Conservation (phyloP, 139 green algal species). For the Coccomyxa sp. region DNA sequence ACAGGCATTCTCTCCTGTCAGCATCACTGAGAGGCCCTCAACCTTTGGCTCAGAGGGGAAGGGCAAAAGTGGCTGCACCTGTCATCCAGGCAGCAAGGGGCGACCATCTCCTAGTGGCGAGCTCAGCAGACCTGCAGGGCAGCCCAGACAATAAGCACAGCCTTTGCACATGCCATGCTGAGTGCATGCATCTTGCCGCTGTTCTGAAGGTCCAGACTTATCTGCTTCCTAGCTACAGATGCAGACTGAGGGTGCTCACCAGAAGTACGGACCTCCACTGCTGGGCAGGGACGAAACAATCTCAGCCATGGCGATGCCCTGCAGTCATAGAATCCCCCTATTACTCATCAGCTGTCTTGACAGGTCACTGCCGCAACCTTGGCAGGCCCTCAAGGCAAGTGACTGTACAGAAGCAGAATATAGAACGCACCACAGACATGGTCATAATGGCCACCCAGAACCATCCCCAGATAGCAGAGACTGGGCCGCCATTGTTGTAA, state of each 20-base stretch:
- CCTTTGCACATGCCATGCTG: not conserved
- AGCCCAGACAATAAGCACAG: not conserved
- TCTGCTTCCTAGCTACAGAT: not conserved
- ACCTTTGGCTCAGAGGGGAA: no score
- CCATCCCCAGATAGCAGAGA: slow-evolving; percentile 49
- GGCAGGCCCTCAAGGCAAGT: no score
- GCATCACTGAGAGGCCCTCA: no score
- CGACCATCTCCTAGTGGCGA: not conserved
- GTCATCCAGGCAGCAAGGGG: not conserved
- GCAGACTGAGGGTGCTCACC: not conserved
- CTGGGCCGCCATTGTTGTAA: slow-evolving; percentile 15
- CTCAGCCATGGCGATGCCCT: slow-evolving; percentile 34
- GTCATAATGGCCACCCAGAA: slow-evolving; percentile 23
- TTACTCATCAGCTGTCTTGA: no score
- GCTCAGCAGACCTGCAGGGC: not conserved
- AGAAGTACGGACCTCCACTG: slow-evolving; percentile 14
- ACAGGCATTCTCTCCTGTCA: not conserved
- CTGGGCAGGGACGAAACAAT: slow-evolving; percentile 46
- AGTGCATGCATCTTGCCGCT: not conserved
- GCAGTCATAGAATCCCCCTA: no score
- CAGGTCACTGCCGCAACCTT: no score
- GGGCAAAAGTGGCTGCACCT: slow-evolving; percentile 1
- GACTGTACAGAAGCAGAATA: no score
- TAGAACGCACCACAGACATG: slow-evolving; percentile 20
- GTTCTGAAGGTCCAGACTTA: not conserved